phyloP scores from a whole-genome alignment of 2,329 filamentous ascomycete genomes.

The Coleophoma crateriformis region DNA sequence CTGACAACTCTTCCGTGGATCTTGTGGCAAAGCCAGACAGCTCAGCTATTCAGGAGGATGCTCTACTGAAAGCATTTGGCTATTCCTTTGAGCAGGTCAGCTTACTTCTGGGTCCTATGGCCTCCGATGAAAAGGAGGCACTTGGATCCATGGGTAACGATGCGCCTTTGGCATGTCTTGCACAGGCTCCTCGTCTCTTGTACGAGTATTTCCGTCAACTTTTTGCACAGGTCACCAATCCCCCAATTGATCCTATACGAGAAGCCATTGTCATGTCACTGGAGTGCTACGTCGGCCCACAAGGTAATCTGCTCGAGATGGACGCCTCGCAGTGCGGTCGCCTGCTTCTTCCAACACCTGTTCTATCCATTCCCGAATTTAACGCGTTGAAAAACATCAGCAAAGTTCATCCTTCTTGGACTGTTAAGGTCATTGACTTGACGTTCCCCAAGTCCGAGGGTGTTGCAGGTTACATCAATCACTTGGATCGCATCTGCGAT shows the following conservation, averaged over 20 bases:
- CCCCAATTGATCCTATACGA: slow-evolving; percentile 92
- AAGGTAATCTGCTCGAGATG: slow-evolving; percentile 94
- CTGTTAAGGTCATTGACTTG: slow-evolving; percentile 83
- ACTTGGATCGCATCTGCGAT: slow-evolving; percentile 83
- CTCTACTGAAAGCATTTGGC: slow-evolving; percentile 78
- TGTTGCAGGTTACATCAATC: slow-evolving; percentile 75
- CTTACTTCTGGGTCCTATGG: slow-evolving; percentile 89
- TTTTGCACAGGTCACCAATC: slow-evolving; percentile 96
- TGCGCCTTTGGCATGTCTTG: slow-evolving; percentile 84
- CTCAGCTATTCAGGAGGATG: slow-evolving; percentile 73
- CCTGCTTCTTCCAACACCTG: slow-evolving; percentile 79
- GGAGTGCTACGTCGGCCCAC: slow-evolving; percentile 92
- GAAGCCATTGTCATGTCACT: slow-evolving; percentile 98
- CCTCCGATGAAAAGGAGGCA: slow-evolving; percentile 93
- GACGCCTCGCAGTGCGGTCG: slow-evolving; percentile 82
- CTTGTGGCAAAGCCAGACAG: slow-evolving; percentile 64
- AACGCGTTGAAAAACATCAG: slow-evolving; percentile 79
- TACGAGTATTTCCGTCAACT: slow-evolving; percentile 98
- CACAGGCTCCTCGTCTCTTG: slow-evolving; percentile 80
- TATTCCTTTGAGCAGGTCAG: slow-evolving; percentile 96
- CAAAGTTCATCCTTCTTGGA: slow-evolving; percentile 71
- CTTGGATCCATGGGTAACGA: slow-evolving; percentile 98
- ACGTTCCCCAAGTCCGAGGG: slow-evolving; percentile 88
- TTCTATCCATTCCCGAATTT: slow-evolving; percentile 86
- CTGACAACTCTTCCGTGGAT: slow-evolving; percentile 52